phyloP scores from a whole-genome alignment of 2,329 filamentous ascomycete species.

The Fusarium mundagurra region DNA sequence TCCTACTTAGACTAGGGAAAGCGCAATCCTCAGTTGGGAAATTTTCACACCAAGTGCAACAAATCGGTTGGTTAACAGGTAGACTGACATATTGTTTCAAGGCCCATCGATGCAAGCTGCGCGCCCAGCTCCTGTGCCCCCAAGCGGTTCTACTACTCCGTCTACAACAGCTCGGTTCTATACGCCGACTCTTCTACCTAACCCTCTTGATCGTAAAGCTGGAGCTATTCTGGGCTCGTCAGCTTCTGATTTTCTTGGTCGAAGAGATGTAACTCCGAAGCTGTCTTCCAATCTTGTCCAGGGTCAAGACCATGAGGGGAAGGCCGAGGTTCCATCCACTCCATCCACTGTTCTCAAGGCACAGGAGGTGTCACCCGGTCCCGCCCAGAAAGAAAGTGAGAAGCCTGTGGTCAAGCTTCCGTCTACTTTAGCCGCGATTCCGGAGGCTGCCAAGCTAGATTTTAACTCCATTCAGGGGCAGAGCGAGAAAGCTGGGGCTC shows the following conservation, averaged over 20 bases:
- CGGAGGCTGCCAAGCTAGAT: neutral
- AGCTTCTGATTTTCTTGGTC: constrained; percentile 37
- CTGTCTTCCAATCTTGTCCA: neutral
- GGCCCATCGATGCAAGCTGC: neutral
- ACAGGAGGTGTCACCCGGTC: neutral
- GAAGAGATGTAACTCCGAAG: constrained; percentile 10
- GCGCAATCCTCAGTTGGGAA: neutral
- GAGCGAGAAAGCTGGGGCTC: neutral
- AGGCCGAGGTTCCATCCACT: neutral
- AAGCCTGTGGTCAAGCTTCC: neutral
- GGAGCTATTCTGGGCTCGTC: constrained; percentile 36
- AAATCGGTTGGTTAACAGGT: neutral
- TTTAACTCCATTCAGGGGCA: neutral
- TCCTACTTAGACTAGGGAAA: neutral
- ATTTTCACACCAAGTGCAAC: neutral
- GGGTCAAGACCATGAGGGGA: neutral
- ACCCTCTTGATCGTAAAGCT: constrained; percentile 6
- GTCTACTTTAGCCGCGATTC: neutral
- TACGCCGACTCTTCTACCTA: constrained; percentile 5
- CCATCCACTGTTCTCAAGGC: neutral
- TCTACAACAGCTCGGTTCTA: constrained; percentile 37
- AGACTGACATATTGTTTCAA: constrained; percentile 1
- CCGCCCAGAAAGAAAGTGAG: neutral
- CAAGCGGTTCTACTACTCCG: neutral
- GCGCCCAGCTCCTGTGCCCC: neutral